Evolutionary conservation across 345 rosid species (phyloP).

Genomic region (Eutrema yunnanense): DNA sequence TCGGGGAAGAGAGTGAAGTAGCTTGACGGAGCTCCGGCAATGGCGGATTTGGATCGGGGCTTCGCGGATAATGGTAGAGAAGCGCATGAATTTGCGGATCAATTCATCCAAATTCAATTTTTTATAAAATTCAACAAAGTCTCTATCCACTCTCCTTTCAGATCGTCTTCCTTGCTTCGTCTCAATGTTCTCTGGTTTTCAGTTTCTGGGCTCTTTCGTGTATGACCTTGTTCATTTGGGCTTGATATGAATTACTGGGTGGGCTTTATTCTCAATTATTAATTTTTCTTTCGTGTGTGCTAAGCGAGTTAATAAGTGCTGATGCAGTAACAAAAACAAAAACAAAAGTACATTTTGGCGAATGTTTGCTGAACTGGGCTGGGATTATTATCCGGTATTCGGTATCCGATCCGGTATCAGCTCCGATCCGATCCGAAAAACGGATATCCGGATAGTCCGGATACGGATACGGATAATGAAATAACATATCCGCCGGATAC

Average conservation of each 20-base stretch:
- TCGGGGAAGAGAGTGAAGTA: conserved; percentile 35
- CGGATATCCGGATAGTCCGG: too few species aligned
- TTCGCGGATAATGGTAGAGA: conserved; percentile 5
- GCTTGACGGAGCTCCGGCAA: conserved; percentile 19
- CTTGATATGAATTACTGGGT: neutral
- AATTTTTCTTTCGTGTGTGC: too few species aligned
- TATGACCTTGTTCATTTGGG: neutral
- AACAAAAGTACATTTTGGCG: too few species aligned
- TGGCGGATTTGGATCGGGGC: neutral
- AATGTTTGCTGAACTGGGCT: too few species aligned
- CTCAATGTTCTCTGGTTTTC: neutral
- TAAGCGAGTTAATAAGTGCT: too few species aligned
- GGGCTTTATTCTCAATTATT: neutral
- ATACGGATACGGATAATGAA: too few species aligned
- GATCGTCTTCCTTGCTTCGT: neutral
- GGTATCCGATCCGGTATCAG: too few species aligned
- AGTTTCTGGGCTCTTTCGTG: neutral
- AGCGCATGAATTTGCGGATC: conserved; percentile 9
- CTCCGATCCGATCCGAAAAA: too few species aligned
- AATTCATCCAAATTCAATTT: neutral
- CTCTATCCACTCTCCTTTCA: neutral
- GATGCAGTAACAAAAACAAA: too few species aligned
- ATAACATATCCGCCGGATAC: too few species aligned
- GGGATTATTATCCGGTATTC: too few species aligned
- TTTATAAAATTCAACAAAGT: neutral